A percentile compares a stretch with the other conserved stretches of the same genome.
Conservation (phyloP, 140 eudicot genomes). For the Cichorium intybus region DNA sequence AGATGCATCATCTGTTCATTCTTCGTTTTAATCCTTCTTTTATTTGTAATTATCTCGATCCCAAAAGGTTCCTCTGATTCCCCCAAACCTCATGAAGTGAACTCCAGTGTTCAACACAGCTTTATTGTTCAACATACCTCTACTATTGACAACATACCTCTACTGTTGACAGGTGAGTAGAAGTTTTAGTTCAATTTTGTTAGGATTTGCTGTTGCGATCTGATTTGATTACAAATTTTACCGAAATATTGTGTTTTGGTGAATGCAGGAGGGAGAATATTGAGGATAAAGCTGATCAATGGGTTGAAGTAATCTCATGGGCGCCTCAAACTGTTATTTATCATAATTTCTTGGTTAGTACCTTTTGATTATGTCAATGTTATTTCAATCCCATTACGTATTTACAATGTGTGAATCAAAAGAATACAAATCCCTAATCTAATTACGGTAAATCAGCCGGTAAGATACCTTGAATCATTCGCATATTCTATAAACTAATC, state of each 20-base stretch:
- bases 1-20: constrained; percentile 40
- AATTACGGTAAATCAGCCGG: too few species aligned
- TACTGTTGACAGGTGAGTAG: constrained; percentile 36
- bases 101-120: too few species aligned
- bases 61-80: constrained; percentile 36
- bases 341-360: constrained; percentile 86
- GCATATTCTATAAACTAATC: background rate
- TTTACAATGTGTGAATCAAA: background rate
- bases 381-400: background rate
- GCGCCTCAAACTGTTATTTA: constrained; percentile 91
- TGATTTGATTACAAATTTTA: constrained; percentile 4
- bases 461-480: too few species aligned
- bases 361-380: background rate
- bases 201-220: constrained; percentile 14
- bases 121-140: constrained; percentile 36
- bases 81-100: constrained; percentile 50
- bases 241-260: background rate
- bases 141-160: too few species aligned
- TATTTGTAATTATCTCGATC: constrained; percentile 51
- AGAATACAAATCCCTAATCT: too few species aligned
- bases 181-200: constrained; percentile 4
- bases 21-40: constrained; percentile 49
- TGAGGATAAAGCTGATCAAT: constrained; percentile 55
- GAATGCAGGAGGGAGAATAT: constrained; percentile 32
- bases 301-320: constrained; percentile 97